Percentiles rank a stretch among this genome's conserved stretches.
phyloP scores from a whole-genome alignment of 2,329 filamentous ascomycete genomes.

The Pseudogymnoascus sp. region DNA sequence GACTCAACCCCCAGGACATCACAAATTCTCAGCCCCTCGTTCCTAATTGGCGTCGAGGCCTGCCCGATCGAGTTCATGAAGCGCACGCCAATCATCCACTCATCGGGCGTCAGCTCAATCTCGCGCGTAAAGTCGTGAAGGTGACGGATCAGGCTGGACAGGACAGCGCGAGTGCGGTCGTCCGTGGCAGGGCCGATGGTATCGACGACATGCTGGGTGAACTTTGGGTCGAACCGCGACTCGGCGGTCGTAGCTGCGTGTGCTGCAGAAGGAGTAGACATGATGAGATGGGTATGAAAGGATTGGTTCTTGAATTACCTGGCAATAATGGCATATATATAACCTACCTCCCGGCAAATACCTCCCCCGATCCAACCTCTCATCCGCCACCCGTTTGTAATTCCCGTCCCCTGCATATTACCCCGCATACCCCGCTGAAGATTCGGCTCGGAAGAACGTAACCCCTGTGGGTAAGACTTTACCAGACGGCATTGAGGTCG shows the following conservation, averaged over 20 bases:
- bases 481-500: neutral
- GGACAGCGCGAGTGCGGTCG: constrained; percentile 55
- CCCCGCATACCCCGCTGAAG: neutral
- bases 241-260: constrained; percentile 20
- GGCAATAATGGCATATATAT: neutral
- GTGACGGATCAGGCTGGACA: constrained; percentile 58
- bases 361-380: neutral
- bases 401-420: neutral
- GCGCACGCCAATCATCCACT: constrained; percentile 68
- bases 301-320: neutral
- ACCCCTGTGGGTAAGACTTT: neutral
- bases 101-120: constrained; percentile 65
- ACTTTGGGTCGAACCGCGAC: constrained; percentile 61
- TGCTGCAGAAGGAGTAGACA: constrained; percentile 8
- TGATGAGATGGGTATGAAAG: neutral
- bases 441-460: neutral
- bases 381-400: neutral
- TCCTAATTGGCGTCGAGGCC: constrained; percentile 54
- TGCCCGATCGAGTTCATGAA: constrained; percentile 70
- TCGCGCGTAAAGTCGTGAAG: constrained; percentile 74
- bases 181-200: constrained; percentile 62
- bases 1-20: constrained; percentile 69
- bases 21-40: constrained; percentile 65
- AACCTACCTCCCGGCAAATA: neutral
- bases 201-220: constrained; percentile 66